Base-by-base conservation (phyloP, 2,329 filamentous ascomycete species). In the Penicillium brevicompactum region DNA sequence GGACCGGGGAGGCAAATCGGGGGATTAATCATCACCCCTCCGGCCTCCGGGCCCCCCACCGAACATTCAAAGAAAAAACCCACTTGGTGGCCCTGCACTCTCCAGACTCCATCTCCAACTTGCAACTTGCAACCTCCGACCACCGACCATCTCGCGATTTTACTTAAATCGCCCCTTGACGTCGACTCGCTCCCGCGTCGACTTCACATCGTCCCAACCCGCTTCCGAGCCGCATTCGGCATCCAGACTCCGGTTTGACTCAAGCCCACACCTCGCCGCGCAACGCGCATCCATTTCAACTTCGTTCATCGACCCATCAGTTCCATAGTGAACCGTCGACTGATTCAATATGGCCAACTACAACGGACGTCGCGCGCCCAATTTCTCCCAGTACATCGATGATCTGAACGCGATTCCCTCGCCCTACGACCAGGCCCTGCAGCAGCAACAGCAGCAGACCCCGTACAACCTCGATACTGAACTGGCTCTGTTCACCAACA, bases 311-410 rank as follows among this genome's bases (percentile, higher is more conserved):
- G 10, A 31, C 6, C 38, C 14, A 49, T 46, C 44, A 47, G 42
- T 54, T 34, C 16, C 21, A 38, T 46, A 31, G 37, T 37, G 38
- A 27, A 38, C 10, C 24, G 41, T 55, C 48, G 45, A 59, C 42
- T 43, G 11, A 37, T 47, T 43, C 64, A 67, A 51, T 68, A 92
- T 92, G 89, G 86, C 90, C 73, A 83, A 80, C 72, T 92, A 86
- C 82, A 87, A 83, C 75, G 88, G 87, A 70, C 88, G 91, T 59
- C 87, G 89, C 70, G 89, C 85, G 66, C 88, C 90, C 69, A 96
- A 96, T 74, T 90, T 96, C 76, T 92, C 91, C 70, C 88, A 92
- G 70, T 96, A 94, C 78, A 83, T 97, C 63, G 88, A 90, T 68
- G 89, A 92, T 65, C 82, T 97, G 67, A 96, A 96, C 79, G 84